Evolutionary conservation across 345 rosid genomes (phyloP), one percentile per base, ranked within the genome.

Genomic region (Capsella bursapastoris): DNA sequence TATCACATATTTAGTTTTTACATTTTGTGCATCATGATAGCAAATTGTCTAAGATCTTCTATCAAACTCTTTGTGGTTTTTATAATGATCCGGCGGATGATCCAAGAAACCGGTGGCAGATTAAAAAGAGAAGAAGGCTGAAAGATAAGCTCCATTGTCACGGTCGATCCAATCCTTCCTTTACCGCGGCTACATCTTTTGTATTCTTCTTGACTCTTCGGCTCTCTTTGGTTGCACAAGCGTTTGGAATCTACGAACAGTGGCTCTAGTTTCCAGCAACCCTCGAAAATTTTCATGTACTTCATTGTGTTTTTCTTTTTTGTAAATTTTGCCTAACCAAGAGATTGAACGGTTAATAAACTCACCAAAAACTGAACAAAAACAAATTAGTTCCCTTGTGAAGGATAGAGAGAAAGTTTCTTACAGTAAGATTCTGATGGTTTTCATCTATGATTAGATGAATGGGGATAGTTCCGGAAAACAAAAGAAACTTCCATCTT

Each of bases 51-150:
- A 59, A 88, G 80, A 68, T 87, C 88, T 41, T 77, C 60, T 62
- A 85, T 80, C 53, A 88, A 76, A 89, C 75, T 82, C 80, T 88
- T 88, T 3, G 94, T 83, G 35, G 92, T 82, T 65, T 67, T 88
- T 62, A 83, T 11, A 2, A 91, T 88, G 41, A 82, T 83, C 69
- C 87, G 91, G 53, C 94, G 84, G 6, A 92, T 84, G 68, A 84
- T 85, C 94, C 94, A 92, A 34, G 98, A 92, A 72, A 88, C 75
- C 15, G 94, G 96, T 3, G 96, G 98, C 2, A 91, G 84, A 2
- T 93, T 88, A 44, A 86, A 74, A 50, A 87, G 32, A 16, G 44
- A 4, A 43, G 89, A 73, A 9, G 92, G 96, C 73, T 91, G 86
- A 78, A 88, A 80, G 60, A 83, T 74, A 57, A 86, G 96, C 35